phyloP scores from a whole-genome alignment of 176 grass and related monocot species.

The Oryza brachyantha region DNA sequence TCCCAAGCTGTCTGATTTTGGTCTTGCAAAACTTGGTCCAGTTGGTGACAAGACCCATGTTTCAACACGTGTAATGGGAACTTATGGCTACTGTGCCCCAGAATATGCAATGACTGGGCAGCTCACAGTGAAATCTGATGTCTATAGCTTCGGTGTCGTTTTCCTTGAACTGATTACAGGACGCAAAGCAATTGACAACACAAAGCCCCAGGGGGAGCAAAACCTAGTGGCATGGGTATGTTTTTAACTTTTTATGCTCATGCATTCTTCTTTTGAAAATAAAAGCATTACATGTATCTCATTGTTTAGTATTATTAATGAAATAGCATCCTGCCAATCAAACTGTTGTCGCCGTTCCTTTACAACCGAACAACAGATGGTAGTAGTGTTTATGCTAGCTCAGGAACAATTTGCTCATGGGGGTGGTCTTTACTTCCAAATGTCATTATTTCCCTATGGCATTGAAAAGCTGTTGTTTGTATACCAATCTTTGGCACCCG shows the following conservation, averaged over 20 bases:
- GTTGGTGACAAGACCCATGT: constrained; percentile 95
- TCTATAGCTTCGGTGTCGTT: constrained; percentile 89
- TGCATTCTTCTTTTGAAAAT: not conserved
- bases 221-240: constrained; percentile 94
- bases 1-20: constrained; percentile 83
- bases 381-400: not conserved
- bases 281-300: not conserved
- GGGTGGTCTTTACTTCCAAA: not conserved
- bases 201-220: constrained; percentile 61
- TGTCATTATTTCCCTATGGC: not conserved
- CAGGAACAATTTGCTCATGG: not conserved
- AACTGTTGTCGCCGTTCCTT: not conserved
- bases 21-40: constrained; percentile 85
- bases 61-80: constrained; percentile 91
- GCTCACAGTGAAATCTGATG: constrained; percentile 84
- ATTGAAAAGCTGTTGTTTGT: not conserved
- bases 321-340: not conserved
- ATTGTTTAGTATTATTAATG: not conserved
- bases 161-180: constrained; percentile 91
- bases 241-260: too few species aligned
- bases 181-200: constrained; percentile 86
- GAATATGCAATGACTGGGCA: constrained; percentile 96
- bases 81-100: constrained; percentile 88
- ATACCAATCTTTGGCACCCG: not conserved
- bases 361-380: not conserved